Evolutionary conservation across 208 protist species (phyloP).

Genomic region (Crithidia mellificae): DNA sequence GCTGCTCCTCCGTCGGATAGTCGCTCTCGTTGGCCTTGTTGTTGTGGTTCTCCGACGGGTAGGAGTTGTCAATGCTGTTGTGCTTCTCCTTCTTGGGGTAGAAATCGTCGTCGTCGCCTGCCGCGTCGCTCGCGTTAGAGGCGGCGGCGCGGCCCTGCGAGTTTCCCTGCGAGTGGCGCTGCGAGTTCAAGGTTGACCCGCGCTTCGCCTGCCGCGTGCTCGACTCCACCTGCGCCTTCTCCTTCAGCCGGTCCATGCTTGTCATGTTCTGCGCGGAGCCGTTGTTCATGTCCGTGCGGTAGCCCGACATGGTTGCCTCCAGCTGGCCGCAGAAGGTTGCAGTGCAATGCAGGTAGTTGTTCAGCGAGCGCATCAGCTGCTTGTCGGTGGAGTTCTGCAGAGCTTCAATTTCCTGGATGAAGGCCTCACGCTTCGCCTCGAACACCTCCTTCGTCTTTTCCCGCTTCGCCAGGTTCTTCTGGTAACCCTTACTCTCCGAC

Average conservation of each 20-base stretch:
- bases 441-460: constrained; percentile 47
- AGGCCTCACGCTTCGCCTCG: constrained; percentile 34
- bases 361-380: constrained; percentile 40
- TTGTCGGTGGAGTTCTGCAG: constrained; percentile 35
- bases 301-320: constrained; percentile 50
- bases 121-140: neutral
- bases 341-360: constrained; percentile 57
- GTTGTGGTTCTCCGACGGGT: neutral
- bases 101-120: constrained; percentile 18
- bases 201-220: constrained; percentile 19
- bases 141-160: neutral
- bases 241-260: constrained; percentile 36
- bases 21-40: neutral
- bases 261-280: constrained; percentile 9
- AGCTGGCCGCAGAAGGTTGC: constrained; percentile 52
- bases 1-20: constrained; percentile 8
- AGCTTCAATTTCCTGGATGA: constrained; percentile 28
- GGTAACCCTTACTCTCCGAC: constrained; percentile 47
- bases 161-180: constrained; percentile 4
- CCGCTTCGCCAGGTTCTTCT: constrained; percentile 45
- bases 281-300: constrained; percentile 42
- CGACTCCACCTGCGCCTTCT: constrained; percentile 34
- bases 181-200: neutral
- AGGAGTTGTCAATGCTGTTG: constrained; percentile 4
- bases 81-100: constrained; percentile 20